Percentiles rank a stretch among this genome's conserved stretches.
Conservation (phyloP, 2,329 filamentous ascomycete species). For the Phialophora expanda region DNA sequence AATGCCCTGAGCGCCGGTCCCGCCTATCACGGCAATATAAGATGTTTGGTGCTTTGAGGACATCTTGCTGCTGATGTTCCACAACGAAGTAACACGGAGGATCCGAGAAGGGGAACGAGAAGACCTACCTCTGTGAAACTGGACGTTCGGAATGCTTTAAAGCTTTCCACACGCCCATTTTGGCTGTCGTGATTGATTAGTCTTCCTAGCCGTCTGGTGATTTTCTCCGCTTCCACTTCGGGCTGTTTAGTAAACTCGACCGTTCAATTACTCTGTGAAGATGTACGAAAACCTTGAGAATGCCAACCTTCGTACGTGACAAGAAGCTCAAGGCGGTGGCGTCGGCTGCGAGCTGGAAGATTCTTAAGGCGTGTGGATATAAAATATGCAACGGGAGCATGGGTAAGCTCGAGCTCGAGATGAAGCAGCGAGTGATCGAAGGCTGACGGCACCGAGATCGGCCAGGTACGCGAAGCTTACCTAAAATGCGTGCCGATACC, state of each 20-base stretch:
- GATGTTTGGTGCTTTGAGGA: slow-evolving; percentile 30
- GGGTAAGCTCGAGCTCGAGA: neutral
- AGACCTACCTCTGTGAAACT: neutral
- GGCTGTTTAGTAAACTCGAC: slow-evolving; percentile 7
- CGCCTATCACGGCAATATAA: slow-evolving; percentile 51
- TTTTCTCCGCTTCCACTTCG: neutral
- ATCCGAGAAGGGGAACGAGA: neutral
- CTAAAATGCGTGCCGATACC: neutral
- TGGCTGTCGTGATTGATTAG: slow-evolving; percentile 16
- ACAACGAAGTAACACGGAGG: neutral
- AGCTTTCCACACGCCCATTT: neutral
- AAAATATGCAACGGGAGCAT: neutral
- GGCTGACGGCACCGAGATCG: neutral
- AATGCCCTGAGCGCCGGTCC: slow-evolving; percentile 59
- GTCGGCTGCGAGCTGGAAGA: neutral
- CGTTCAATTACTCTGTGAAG: neutral
- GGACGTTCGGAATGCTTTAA: slow-evolving; percentile 4
- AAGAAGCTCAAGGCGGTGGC: neutral
- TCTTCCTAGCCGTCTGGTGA: slow-evolving; percentile 2
- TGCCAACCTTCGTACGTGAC: neutral
- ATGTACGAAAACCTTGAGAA: neutral
- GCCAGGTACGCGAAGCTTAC: neutral
- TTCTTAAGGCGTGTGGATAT: neutral
- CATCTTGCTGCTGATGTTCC: slow-evolving; percentile 23
- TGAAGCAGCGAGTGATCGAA: neutral